Evolutionary conservation across 2,329 filamentous ascomycete species (phyloP).

Genomic region (Neofusicoccum cordaticola): DNA sequence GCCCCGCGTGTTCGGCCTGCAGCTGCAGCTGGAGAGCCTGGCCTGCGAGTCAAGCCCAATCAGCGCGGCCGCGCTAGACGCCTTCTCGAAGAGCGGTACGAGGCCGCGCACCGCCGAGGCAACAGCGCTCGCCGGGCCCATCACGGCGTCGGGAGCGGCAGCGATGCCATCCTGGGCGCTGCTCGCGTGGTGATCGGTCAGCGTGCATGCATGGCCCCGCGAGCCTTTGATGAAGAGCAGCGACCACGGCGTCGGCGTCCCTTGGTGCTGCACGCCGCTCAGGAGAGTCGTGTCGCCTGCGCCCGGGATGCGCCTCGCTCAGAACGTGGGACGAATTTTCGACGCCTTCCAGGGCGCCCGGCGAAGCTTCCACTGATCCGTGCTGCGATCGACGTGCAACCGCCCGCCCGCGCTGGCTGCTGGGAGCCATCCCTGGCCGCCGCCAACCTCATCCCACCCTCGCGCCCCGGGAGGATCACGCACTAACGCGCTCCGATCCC

Average conservation of each 20-base stretch:
- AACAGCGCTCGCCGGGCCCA: background rate
- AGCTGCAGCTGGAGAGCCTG: background rate
- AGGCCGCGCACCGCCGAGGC: conserved; percentile 6
- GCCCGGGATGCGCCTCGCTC: background rate
- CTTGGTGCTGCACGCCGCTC: background rate
- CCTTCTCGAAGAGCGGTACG: conserved; percentile 14
- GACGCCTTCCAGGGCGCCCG: background rate
- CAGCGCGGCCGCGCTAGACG: conserved; percentile 5
- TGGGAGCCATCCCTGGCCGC: conserved; percentile 13
- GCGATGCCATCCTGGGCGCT: conserved; percentile 8
- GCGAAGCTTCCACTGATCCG: conserved; percentile 13
- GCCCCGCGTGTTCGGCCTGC: conserved; percentile 14
- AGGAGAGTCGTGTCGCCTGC: background rate
- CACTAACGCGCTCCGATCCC: conserved; percentile 14
- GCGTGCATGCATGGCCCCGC: conserved; percentile 10
- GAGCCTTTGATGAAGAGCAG: conserved; percentile 10
- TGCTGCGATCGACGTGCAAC: conserved; percentile 15
- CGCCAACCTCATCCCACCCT: conserved; percentile 13
- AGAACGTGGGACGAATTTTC: conserved; percentile 2
- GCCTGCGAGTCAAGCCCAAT: conserved; percentile 10
- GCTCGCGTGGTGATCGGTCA: conserved; percentile 11
- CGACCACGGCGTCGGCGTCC: background rate
- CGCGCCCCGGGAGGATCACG: conserved; percentile 14
- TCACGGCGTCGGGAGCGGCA: conserved; percentile 1
- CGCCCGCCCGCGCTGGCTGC: conserved; percentile 11